These are phyloP conservation scores for Pleurotus sapidus DNA, from an alignment of 768 basidiomycete genomes.

Conservation along the genomic window DNA sequence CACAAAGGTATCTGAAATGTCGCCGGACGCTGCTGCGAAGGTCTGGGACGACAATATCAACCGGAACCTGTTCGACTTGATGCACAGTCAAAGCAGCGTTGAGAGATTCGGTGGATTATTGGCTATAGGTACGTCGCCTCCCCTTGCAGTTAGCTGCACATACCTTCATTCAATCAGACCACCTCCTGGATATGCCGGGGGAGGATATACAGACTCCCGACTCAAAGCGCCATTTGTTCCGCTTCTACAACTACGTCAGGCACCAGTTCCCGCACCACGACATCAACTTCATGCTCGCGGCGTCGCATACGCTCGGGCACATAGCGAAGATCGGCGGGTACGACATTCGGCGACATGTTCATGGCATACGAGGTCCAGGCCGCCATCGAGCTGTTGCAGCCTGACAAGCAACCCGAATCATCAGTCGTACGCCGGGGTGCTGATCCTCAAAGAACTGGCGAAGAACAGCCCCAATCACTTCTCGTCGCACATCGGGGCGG, in stretches of 20 bases:
- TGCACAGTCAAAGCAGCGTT: conserved; percentile 72
- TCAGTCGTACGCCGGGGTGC: conserved; percentile 90
- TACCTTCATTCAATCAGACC: conserved; percentile 39
- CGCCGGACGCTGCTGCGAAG: conserved; percentile 75
- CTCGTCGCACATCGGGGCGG: conserved; percentile 80
- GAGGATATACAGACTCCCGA: conserved; percentile 42
- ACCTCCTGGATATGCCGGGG: conserved; percentile 71
- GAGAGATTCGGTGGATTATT: conserved; percentile 86
- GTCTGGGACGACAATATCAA: conserved; percentile 87
- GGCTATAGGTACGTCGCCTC: conserved; percentile 76
- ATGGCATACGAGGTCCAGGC: conserved; percentile 88
- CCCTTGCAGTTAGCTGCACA: neutral
- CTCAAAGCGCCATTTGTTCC: conserved; percentile 75
- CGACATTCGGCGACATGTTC: conserved; percentile 82
- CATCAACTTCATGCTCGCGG: conserved; percentile 90
- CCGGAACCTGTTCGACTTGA: conserved; percentile 73
- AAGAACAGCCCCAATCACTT: conserved; percentile 85
- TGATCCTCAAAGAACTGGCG: conserved; percentile 92
- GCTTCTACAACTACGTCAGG: conserved; percentile 92
- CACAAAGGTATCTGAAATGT: conserved; percentile 73
- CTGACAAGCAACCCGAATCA: conserved; percentile 66
- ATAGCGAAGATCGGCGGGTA: conserved; percentile 84
- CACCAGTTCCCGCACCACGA: conserved; percentile 86
- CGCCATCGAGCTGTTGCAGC: conserved; percentile 76
- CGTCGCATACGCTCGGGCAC: conserved; percentile 85